These are phyloP conservation scores for Phytophthora hibernalis DNA, from an alignment of 352 stramenopile species.

Conservation along the genomic window DNA sequence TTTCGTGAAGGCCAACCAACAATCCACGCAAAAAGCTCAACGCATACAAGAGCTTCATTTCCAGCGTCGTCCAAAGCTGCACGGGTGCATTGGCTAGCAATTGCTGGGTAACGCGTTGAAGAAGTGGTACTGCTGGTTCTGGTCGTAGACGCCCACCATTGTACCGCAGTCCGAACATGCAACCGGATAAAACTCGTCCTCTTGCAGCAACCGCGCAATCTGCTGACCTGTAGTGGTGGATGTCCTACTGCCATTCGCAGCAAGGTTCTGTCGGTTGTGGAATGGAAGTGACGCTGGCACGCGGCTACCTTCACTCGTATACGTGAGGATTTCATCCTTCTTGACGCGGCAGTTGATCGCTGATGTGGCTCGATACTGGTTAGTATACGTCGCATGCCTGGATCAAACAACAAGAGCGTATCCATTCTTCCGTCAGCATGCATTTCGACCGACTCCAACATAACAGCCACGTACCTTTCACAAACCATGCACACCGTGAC, in stretches of 20 bases:
- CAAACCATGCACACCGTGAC: slow-evolving; percentile 81
- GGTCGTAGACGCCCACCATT: slow-evolving; percentile 74
- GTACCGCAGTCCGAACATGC: slow-evolving; percentile 80
- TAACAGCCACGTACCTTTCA: slow-evolving; percentile 46
- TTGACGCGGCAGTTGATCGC: slow-evolving; percentile 83
- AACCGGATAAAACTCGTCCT: slow-evolving; percentile 74
- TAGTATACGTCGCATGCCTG: slow-evolving; percentile 69
- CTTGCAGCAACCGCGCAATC: slow-evolving; percentile 39
- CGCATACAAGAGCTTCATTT: no score
- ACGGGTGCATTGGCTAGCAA: slow-evolving; percentile 29
- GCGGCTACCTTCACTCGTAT: slow-evolving; percentile 36
- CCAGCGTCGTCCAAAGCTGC: no score
- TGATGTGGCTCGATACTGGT: slow-evolving; percentile 67
- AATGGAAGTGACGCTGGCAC: slow-evolving; percentile 37
- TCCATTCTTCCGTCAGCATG: not conserved
- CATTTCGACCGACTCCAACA: not conserved
- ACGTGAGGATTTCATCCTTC: slow-evolving; percentile 70
- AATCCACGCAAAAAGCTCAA: not conserved
- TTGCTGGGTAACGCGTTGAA: slow-evolving; percentile 82
- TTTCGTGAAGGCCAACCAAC: slow-evolving; percentile 5
- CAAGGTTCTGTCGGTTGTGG: slow-evolving; percentile 46
- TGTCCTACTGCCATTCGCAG: slow-evolving; percentile 12
- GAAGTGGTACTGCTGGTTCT: slow-evolving; percentile 70
- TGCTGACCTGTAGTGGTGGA: slow-evolving; percentile 25
- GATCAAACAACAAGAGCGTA: slow-evolving; percentile 1